Evolutionary conservation across 148 eudicot genomes (phyloP), one percentile per base, ranked within the genome.

Genomic region (Drosera capensis): DNA sequence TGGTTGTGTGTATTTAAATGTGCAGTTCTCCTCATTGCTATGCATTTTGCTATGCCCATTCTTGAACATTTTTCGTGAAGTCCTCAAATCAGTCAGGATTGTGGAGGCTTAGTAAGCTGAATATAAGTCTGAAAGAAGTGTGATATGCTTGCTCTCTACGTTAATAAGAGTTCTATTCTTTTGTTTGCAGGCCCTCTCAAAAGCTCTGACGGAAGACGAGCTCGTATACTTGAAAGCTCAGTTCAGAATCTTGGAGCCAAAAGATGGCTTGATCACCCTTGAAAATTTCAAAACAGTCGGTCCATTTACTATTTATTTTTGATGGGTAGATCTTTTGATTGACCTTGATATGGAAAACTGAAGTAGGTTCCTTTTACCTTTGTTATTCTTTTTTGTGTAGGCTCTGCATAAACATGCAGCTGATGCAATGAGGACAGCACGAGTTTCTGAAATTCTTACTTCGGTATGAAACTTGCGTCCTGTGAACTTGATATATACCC

Each of bases 171-270:
- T n/a, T n/a, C n/a, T n/a, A n/a, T n/a, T n/a, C n/a, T n/a, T n/a
- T n/a, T n/a, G n/a, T n/a, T 59, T 65, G 43, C 80, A 90, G 99
- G 95, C 99, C 48, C 82, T 90, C 52, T 84, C 99, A 35, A 90
- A 78, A 70, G 93, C 88, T 68, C 52, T 85, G 47, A 63, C 84
- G 20, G 95, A 76, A 52, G 76, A 76, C 52, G 85, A 90, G 63
- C 59, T 90, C 8, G 61, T 75, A 49, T 85, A 71, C 63, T 74
- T 80, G 14, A 59, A 64, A 63, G 69, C 85, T 51, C 99, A 90
- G 61, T 90, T 84, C 44, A 64, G 48, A 18, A 78, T 80, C 49
- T 49, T 90, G 56, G 78, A 90, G 52, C 95, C 99, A 21, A 78
- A 64, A 54, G 81, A 72, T 54, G 99, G 88, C 26, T 52, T 14